Evolutionary conservation across 495 filamentous ascomycete species (phyloP), one percentile per base, ranked within the genome.

Genomic region (Diplogelasinospora grovesii): DNA sequence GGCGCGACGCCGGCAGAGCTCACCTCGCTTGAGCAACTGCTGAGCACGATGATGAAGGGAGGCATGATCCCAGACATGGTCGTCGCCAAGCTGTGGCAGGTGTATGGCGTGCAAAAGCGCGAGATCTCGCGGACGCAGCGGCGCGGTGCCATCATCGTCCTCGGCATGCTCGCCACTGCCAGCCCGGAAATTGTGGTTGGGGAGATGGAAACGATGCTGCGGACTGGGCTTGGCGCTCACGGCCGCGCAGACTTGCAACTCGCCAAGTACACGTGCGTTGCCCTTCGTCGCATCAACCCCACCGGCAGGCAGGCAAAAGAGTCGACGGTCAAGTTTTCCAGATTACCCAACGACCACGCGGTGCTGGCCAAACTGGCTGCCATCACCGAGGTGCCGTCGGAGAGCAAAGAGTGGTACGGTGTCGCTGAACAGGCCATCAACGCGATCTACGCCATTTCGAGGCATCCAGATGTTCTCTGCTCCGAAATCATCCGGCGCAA

Each of bases 361-460:
- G 78, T 96, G 13, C 56, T 97, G 25, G 66, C 71, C 2, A 80
- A 81, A 48, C 75, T 99, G 7, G 85, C 86, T n/a, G 77, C 79
- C 2, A 83, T 96, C 54, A 77, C 81, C 22, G 89, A 96, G 43
- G 74, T 94, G 8, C 72, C 79, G 11, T 86, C 86, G 0, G 82
- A 94, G 29, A 90, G 81, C 59, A 90, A 93, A 57, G 92, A 99
- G 57, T 99, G 92, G 92, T 89, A 81, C 42, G 89, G 93, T 6
- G 83, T 96, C n/a, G 89, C 93, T 11, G 92, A 99, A 53, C 93
- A 99, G 60, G 89, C 92, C 13, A 87, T 97, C 52, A 82, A 86
- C 43, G 92, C 92, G 23, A 95, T 99, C 46, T 99, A 97, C 56
- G 74, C 83, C n/a, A 66, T 99, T 15, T 85, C 89, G 1, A 95